Base-by-base conservation (phyloP, 2,329 filamentous ascomycete species). In the Fusarium graminum region DNA sequence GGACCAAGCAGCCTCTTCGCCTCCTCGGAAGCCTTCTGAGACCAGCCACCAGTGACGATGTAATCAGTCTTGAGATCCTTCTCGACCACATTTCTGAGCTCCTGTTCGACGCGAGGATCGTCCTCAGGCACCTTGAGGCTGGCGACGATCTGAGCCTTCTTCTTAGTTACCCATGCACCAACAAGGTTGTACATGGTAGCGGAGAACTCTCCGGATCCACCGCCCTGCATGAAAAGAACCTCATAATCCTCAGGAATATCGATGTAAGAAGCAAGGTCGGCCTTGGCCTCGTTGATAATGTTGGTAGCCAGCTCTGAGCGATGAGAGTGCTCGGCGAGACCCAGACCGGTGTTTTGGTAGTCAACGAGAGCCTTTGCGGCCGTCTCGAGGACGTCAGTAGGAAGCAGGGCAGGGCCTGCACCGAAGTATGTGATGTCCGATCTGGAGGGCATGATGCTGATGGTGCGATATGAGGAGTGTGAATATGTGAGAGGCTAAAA, bases 301-400 rank as follows among this genome's bases (percentile, higher is more conserved):
- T 89, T 86, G 66, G 88, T 86, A 26, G 94, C 94, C 42, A 92
- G 86, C 63, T 87, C 83, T 14, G 92, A 96, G 67, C 94, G 92
- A 78, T 98, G 94, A 11, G 91, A 94, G 77, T 96, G 92, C 79
- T 98, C 94, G 65, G 92, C 92, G 41, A 97, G 86, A 51, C 93
- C 93, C 53, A 97, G 85, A 58, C 94, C 94, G 38, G 88, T 92
- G 76, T 87, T 83, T 44, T 94, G 83, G 82, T 88, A 97, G 83
- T 97, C 91, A 67, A 97, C 79, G 6, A 98, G 88, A 2, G 92
- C 91, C 75, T 88, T 78, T 2, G 93, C 88, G 49, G 92, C 93
- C 42, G 83, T 84, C 77, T 95, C 88, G 47, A 97, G 86, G 22
- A 97, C 92, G 6, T 87, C 80, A 13, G 92, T 96, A 25, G 94